Evolutionary conservation across 192 early-diverging fungal species (phyloP).

Genomic region (Geranomyces michiganensis): DNA sequence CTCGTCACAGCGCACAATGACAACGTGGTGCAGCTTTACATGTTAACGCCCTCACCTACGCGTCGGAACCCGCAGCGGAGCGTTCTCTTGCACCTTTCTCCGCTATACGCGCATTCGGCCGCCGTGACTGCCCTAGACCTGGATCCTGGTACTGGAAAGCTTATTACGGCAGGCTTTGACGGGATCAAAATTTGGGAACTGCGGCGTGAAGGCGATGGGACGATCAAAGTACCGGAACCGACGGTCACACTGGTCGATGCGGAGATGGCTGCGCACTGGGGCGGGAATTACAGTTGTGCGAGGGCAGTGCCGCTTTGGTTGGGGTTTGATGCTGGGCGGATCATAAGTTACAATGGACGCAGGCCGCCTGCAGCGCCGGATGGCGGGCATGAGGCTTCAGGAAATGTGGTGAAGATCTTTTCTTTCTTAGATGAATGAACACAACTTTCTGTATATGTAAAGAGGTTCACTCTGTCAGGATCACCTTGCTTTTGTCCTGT

Average conservation of each 20-base stretch:
- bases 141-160: slow-evolving; percentile 33
- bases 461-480: too few species aligned
- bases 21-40: slow-evolving; percentile 53
- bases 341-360: slow-evolving; percentile 13
- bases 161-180: slow-evolving; percentile 48
- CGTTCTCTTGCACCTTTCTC: slow-evolving; percentile 39
- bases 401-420: slow-evolving; percentile 24
- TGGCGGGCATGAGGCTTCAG: neutral
- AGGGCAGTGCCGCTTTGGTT: neutral
- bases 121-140: slow-evolving; percentile 52
- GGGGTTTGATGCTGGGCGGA: slow-evolving; percentile 30
- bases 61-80: neutral
- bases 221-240: neutral
- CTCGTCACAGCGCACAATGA: slow-evolving; percentile 52
- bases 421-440: slow-evolving; percentile 23
- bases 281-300: neutral
- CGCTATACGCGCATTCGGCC: slow-evolving; percentile 51
- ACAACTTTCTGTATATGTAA: too few species aligned
- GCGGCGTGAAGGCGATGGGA: neutral
- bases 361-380: neutral
- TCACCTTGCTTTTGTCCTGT: too few species aligned
- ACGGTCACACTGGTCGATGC: slow-evolving; percentile 1
- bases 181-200: slow-evolving; percentile 56
- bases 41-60: neutral
- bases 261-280: neutral